A percentile compares a stretch with the other conserved stretches of the same genome.
These are phyloP conservation scores for Pedinophyceae sp. DNA, from an alignment of 139 green algal genomes.

Conservation along the genomic window DNA sequence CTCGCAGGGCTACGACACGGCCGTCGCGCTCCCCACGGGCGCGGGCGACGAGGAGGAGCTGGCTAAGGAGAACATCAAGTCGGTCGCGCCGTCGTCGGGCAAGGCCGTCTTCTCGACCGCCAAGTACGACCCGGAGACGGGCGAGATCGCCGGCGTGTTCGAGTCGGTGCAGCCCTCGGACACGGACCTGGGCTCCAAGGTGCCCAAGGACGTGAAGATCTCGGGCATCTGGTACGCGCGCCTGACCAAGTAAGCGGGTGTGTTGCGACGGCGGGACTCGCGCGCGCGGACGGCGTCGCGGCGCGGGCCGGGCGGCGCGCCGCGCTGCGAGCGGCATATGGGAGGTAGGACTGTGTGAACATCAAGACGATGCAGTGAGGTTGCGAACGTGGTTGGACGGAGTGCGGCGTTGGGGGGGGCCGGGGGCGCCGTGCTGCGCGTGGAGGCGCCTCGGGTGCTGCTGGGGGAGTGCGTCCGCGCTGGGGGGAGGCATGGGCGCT, in stretches of 20 bases:
- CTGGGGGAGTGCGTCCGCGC: no score
- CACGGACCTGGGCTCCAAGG: slow-evolving; percentile 95
- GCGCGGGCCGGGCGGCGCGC: no score
- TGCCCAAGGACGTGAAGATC: slow-evolving; percentile 98
- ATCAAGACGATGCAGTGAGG: no score
- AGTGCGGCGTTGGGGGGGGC: no score
- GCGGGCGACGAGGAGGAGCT: slow-evolving; percentile 69
- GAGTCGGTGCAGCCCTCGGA: slow-evolving; percentile 97
- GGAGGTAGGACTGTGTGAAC: no score
- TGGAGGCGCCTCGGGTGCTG: no score
- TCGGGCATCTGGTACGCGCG: slow-evolving; percentile 84
- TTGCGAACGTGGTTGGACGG: no score
- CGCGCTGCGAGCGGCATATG: no score
- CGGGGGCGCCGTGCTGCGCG: no score
- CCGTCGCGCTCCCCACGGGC: slow-evolving; percentile 79
- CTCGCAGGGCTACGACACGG: slow-evolving; percentile 89
- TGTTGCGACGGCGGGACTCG: no score
- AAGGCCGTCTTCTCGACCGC: slow-evolving; percentile 84
- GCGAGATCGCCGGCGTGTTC: slow-evolving; percentile 95
- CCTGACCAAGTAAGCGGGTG: slow-evolving; percentile 35
- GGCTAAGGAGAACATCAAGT: slow-evolving; percentile 93
- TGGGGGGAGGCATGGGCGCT: no score
- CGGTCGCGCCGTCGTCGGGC: slow-evolving; percentile 55
- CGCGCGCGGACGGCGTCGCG: no score
- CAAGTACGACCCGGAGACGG: slow-evolving; percentile 73